Evolutionary conservation across 805 yeast species (phyloP), one percentile per base, ranked within the genome.

Genomic region (Kuraishia molischiana): DNA sequence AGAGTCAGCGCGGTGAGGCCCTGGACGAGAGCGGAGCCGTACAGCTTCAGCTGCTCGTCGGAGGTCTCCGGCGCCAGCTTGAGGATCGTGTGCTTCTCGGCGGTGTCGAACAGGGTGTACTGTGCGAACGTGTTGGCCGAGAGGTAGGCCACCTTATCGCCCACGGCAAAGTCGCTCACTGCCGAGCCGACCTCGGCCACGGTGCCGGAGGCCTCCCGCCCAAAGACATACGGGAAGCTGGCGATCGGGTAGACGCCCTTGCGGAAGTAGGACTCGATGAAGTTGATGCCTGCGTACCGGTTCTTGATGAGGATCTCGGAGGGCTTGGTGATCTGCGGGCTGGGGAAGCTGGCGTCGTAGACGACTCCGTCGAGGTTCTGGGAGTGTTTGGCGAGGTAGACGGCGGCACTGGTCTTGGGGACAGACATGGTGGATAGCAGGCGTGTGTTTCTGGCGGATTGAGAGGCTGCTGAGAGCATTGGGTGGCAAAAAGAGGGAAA

Each of bases 1-100:
- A 89, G 76, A 1, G 90, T 72, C 48, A 82, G 58, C 2, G 90
- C 92, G 5, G 97, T 89, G 44, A 87, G 62, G 1, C 86, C 92
- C 56, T 84, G 90, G 24, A 84, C 46, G 33, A 78, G 50, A 2
- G 74, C 52, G 3, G 80, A 85, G 11, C 83, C 89, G 48, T 71
- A 77, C 18, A 61, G 29, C 51, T 77, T 66, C 46, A 77, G 51
- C 14, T 63, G 53, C 18, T 70, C 77, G 30, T 75, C 82, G 11
- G 67, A 43, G 5, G 66, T 40, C 30, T 62, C 62, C 1, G 53
- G 59, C 2, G 79, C 75, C 19, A 87, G 50, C 49, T 74, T 77
- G 41, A 65, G 41, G 4, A 77, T 52, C 10, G 51, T 53, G 8
- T 54, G 53, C n/a, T 45, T 44, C 18, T 44, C 43, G 1, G 64